Base-by-base conservation (phyloP, 768 basidiomycete genomes). In the Amanita rubescens region DNA sequence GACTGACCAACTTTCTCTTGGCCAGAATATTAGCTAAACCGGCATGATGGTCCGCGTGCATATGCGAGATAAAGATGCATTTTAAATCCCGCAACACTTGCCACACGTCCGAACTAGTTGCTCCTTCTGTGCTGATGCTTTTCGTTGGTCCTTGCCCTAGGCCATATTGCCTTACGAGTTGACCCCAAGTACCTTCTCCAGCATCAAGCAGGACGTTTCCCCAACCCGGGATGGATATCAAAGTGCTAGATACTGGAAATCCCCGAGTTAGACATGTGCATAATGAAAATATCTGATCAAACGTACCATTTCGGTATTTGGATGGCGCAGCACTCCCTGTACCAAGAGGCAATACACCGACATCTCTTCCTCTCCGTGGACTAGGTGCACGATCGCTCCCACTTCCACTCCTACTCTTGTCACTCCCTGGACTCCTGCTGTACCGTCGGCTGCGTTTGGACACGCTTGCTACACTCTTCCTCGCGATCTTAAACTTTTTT, bases 131-230 rank as follows among this genome's bases (percentile, higher is more conserved):
- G 20, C 17, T 1, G 25, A 17, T 22, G 10, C 12, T 15, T 14
- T 24, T 9, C 22, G 30, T 54, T 11, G 37, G 45, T 15, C 54
- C 48, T 25, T 37, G 17, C n/a, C 47, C 48, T 15, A 71, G 62
- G 1, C 93, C 93, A 62, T 85, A 94, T 45, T 84, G 78, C 3
- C 95, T 77, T 2, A 75, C 75, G 3, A 97, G 75, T 62, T 97
- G 95, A 1, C 94, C 94, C 77, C 86, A 87, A 0, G 94, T 93
- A 0, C 93, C 94, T 69, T 98, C 95, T 0, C 95, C 95, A 0
- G 78, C 79, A 58, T 98, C 95, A 2, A 97, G 75, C n/a, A 97
- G 69, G 32, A 96, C 69, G 56, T 79, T 82, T 0, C 90, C 90
- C 51, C 75, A 74, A 0, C 71, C 68, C 0, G 94, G 93, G 33